phyloP scores from a whole-genome alignment of 192 early-diverging fungal species.

The Piromyces sp. region DNA sequence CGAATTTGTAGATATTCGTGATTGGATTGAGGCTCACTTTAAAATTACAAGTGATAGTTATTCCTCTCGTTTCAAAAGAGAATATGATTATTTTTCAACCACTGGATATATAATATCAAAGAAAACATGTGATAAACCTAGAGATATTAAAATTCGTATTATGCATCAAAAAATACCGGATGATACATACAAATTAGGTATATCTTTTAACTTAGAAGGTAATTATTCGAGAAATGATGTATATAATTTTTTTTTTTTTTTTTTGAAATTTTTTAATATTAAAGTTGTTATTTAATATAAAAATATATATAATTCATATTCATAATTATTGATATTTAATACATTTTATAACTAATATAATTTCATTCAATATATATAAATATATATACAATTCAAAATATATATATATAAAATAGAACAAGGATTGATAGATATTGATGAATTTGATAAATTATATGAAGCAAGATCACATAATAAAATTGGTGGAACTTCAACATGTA shows the following conservation, averaged over 20 bases:
- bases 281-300: too few relatives aligned
- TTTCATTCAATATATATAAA: too few relatives aligned
- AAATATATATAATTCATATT: too few relatives aligned
- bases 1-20: background rate
- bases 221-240: background rate
- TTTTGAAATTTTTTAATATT: too few relatives aligned
- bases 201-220: background rate
- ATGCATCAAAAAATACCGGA: background rate
- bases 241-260: too few relatives aligned
- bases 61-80: background rate
- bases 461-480: background rate
- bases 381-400: too few relatives aligned
- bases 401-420: background rate
- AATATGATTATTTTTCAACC: background rate
- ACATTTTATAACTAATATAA: too few relatives aligned
- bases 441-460: background rate
- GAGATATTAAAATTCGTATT: background rate
- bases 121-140: background rate
- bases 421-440: background rate
- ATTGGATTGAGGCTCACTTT: background rate
- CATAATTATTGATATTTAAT: too few relatives aligned
- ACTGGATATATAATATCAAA: background rate
- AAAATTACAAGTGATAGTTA: background rate
- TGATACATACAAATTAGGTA: background rate
- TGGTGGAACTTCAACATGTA: background rate